Base-by-base conservation (phyloP, 495 filamentous ascomycete genomes). In the Bombardia bombarda region DNA sequence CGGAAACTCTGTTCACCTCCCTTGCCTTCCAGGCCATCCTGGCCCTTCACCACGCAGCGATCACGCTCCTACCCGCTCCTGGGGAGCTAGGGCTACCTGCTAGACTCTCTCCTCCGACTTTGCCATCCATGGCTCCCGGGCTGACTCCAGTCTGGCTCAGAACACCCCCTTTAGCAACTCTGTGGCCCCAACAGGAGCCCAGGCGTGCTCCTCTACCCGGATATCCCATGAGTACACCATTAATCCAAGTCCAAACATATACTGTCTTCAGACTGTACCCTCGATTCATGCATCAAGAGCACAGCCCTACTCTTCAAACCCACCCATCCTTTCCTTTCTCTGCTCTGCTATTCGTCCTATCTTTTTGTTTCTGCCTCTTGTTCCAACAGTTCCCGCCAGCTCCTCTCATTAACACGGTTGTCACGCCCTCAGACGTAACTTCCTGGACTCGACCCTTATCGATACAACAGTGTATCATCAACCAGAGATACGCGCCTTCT, bases 151-250 rank as follows among this genome's bases (percentile, higher is more conserved):
- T 41, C 32, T 38, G 24, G 31, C 34, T n/a, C 30, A 42, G 47
- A 24, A 22, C 25, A 33, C 25, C 26, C 38, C 33, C 12, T 16
- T 22, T 24, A 35, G 16, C 32, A 13, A 10, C 38, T 23, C 33
- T 32, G 39, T 32, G 33, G n/a, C 36, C 28, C 36, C 30, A 26
- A 32, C 24, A 40, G 34, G 47, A 23, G n/a, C 40, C 52, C 42
- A 40, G 44, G 47, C 40, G 31, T 52, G 10, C 53, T 46, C 20
- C 31, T 40, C 40, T 44, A 49, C 49, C 53, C 42, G 55, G 56
- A 53, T 62, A 62, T 55, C 51, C 58, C 58, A 55, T 56, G n/a
- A n/a, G n/a, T n/a, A n/a, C n/a, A 35, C 56, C 47, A 50, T 49
- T 42, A 32, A 42, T 50, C 48, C 39, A 46, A 48, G 50, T 47